Conservation (phyloP, 2,329 filamentous ascomycete species). For the Colletotrichum tabaci region DNA sequence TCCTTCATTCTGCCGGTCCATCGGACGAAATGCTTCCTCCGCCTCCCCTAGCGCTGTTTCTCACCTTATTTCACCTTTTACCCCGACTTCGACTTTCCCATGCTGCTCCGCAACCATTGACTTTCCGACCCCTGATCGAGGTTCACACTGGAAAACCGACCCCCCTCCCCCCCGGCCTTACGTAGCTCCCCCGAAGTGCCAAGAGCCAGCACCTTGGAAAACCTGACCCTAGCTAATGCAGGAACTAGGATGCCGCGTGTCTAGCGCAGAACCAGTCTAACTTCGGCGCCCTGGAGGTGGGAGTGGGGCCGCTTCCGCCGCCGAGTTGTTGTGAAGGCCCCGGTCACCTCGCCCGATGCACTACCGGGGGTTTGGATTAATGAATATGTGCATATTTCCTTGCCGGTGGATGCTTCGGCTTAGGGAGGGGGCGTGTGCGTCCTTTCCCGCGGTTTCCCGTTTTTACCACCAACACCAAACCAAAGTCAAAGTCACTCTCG, state of each 20-base stretch:
- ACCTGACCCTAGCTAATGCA: constrained; percentile 37
- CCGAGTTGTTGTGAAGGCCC: neutral
- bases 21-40: neutral
- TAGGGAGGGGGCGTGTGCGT: constrained; percentile 23
- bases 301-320: constrained; percentile 35
- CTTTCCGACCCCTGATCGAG: constrained; percentile 7
- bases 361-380: constrained; percentile 23
- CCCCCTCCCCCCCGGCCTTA: too few species aligned
- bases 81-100: neutral
- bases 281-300: constrained; percentile 3
- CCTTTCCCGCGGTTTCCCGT: constrained; percentile 1
- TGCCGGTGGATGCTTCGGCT: constrained; percentile 15
- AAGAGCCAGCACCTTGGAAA: constrained; percentile 39
- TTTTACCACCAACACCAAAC: neutral
- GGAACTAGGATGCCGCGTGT: constrained; percentile 40
- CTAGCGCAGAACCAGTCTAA: constrained; percentile 27
- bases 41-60: constrained; percentile 1
- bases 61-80: neutral
- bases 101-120: neutral
- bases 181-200: constrained; percentile 14
- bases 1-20: neutral
- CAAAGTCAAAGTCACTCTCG: constrained; percentile 17
- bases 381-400: constrained; percentile 8
- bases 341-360: neutral
- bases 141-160: neutral